These are phyloP conservation scores for Pichia sp. DNA, from an alignment of 1,139 yeast genomes.

Conservation along the genomic window DNA sequence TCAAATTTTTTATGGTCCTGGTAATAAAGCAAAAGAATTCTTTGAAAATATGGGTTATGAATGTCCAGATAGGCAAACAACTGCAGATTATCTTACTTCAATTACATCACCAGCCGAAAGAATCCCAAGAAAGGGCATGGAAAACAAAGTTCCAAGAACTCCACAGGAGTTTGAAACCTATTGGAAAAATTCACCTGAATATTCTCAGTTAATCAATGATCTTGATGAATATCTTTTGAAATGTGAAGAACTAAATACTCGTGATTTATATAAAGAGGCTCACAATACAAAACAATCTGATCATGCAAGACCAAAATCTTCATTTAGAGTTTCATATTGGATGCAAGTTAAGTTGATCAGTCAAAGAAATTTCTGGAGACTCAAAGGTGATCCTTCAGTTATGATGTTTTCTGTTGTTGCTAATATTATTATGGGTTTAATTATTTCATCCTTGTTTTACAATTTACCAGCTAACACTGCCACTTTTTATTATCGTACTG, in stretches of 20 bases:
- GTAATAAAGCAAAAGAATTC: conserved; percentile 51
- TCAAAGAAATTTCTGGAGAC: conserved; percentile 42
- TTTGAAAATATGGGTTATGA: conserved; percentile 65
- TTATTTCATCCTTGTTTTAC: conserved; percentile 46
- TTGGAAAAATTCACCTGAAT: conserved; percentile 40
- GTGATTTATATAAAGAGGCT: conserved; percentile 31
- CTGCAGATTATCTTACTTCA: conserved; percentile 78
- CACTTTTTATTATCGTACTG: conserved; percentile 54
- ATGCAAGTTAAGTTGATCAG: conserved; percentile 42
- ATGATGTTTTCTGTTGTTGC: conserved; percentile 42
- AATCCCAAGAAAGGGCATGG: conserved; percentile 45
- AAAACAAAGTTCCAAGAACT: conserved; percentile 31
- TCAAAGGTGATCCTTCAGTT: conserved; percentile 44
- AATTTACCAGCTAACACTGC: conserved; percentile 35
- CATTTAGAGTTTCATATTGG: conserved; percentile 39
- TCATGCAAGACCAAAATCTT: conserved; percentile 32
- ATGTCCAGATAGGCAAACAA: conserved; percentile 75
- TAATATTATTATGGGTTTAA: conserved; percentile 43
- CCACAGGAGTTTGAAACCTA: conserved; percentile 41
- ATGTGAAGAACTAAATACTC: conserved; percentile 27
- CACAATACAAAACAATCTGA: conserved; percentile 36
- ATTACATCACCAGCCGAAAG: conserved; percentile 70
- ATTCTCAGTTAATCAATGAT: conserved; percentile 26
- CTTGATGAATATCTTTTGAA: conserved; percentile 31
- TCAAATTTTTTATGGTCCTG: conserved; percentile 69